Evolutionary conservation across 2,329 filamentous ascomycete species (phyloP), one percentile per base, ranked within the genome.

Genomic region (Tolypocladium endophyticum): DNA sequence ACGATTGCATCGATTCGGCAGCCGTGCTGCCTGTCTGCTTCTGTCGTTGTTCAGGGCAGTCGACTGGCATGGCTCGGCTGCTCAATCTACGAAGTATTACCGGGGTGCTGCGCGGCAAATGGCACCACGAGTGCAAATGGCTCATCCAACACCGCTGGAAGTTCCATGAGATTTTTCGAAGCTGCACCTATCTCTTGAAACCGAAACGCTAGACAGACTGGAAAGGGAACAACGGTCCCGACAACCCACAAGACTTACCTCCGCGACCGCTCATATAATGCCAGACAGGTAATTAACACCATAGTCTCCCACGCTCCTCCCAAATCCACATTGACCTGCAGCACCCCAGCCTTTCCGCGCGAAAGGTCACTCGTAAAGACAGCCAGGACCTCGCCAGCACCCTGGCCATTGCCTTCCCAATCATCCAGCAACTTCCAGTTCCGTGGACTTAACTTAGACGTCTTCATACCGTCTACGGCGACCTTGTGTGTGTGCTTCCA

Each of bases 301-400:
- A 62, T 63, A 25, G 56, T 33, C 23, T 63, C 61, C 54, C 61
- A 63, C 7, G 47, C 58, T 5, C 55, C n/a, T 18, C 61, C 61
- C 16, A 60, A 45, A 35, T 61, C 60, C 23, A 61, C 61, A 16
- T 61, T 62, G 57, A 63, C 54, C 41, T 63, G 61, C 53, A 63
- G 18, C 28, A 36, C 41, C 3, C 61, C 61, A 41, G 60, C 61
- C 20, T 57, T 36, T n/a, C 58, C 58, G 12, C 36, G 20, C n/a
- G 47, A 28, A 2, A 43, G 35, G 23, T 38, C 53, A 39, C 43
- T 60, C 9, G 61, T 63, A 12, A 63, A 63, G 38, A 63, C 58
- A 11, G 61, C 61, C 52, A 63, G 38, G 9, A 62, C 58, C n/a
- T 28, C 45, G 18, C 25, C 43, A 9, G 28, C 36, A n/a, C 30